A percentile compares a stretch with the other conserved stretches of the same genome.
phyloP scores from a whole-genome alignment of 106 monocot genomes.

The Dendrobium nobile region DNA sequence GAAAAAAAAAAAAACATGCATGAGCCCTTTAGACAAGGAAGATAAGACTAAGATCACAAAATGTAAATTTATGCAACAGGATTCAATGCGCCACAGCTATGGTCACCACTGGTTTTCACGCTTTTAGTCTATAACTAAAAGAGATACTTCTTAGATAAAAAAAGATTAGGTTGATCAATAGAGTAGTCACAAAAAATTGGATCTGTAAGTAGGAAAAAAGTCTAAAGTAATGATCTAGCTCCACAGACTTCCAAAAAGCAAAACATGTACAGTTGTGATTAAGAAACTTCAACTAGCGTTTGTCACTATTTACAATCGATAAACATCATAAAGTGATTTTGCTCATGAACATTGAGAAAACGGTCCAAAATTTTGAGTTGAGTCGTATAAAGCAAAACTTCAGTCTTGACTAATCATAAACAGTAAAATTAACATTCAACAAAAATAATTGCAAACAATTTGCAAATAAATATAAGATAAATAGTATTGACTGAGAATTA shows the following conservation, averaged over 20 bases:
- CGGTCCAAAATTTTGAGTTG: background rate
- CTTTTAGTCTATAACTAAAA: background rate
- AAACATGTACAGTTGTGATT: background rate
- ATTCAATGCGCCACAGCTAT: background rate
- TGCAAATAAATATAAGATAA: background rate
- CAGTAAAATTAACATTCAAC: background rate
- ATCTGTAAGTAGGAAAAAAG: background rate
- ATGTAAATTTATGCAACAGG: background rate
- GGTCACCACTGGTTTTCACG: background rate
- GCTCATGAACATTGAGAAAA: background rate
- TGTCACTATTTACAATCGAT: background rate
- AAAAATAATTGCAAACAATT: background rate
- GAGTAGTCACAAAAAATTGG: background rate
- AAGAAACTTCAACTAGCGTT: background rate
- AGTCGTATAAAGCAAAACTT: background rate
- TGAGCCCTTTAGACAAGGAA: background rate
- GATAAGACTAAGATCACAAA: background rate
- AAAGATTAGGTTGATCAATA: background rate
- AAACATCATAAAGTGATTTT: background rate
- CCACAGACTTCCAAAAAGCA: background rate
- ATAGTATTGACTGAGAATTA: conserved; percentile 28
- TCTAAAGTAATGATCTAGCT: background rate
- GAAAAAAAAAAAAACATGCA: background rate
- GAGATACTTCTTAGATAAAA: background rate
- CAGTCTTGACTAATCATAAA: background rate